Evolutionary conservation across 2,329 filamentous ascomycete species (phyloP), one percentile per base, ranked within the genome.

Genomic region (Cladosporium halotolerans): DNA sequence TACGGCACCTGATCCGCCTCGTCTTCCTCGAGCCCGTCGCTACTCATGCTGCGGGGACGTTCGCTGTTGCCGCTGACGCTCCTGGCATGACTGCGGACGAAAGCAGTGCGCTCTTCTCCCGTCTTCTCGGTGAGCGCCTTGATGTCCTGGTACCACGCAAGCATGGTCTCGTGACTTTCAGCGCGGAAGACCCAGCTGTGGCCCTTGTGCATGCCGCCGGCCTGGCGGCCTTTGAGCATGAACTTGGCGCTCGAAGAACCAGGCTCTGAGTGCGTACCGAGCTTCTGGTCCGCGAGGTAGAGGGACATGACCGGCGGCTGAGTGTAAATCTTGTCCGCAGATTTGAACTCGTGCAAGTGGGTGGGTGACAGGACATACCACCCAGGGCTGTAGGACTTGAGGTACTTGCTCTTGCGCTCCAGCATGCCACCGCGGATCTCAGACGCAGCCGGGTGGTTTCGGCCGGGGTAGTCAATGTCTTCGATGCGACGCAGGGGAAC

Each of bases 261-360:
- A 55, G 84, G 82, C 56, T 83, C 81, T 9, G 92, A 96, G 68
- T 95, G 90, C 34, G 91, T 95, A 36, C 93, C 93, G 54, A 99
- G 79, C 69, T 96, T 96, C 72, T 97, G 93, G 62, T 97, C 93
- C 6, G 88, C 88, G 28, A 99, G 81, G 68, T 93, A 95, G 53
- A 99, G 78, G 40, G 93, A 97, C 92, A 99, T 96, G 67, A 97
- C 83, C 1, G 93, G 93, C 38, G 88, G 85, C 71, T 93, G 89
- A 55, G 82, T 79, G 62, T 79, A 78, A 58, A 85, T 86, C 69
- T 92, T 91, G 72, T 97, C 92, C 60, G 90, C 89, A n/a, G 90
- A 96, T 70, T 96, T 96, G 80, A 97, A 99, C 72, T 99, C 93
- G 74, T 99, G 93, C 18, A 99, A 80, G 72, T 99, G 93, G 53